Base-by-base conservation (phyloP, 441 rosid genomes). In the Gossypium davidsonii region DNA sequence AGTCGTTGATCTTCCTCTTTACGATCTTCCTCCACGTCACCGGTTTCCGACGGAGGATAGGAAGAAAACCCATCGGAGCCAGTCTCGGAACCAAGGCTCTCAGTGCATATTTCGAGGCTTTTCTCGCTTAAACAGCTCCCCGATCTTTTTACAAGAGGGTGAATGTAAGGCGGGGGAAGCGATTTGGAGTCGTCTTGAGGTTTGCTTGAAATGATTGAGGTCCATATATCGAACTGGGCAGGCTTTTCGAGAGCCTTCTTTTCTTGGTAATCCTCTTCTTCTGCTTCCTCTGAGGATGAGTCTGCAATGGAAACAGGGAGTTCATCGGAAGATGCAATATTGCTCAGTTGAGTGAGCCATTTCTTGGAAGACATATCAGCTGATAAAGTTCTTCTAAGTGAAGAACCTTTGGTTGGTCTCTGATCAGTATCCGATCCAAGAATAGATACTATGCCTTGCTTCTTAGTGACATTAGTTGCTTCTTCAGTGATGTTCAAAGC, bases 41-140 rank as follows among this genome's bases (percentile, higher is more conserved):
- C 76, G 3, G 76, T 84, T 79, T 90, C 96, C 1, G 96, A 88
- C 0, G 89, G 67, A 0, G 90, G 84, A 65, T 80, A 73, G 0
- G 90, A 88, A 46, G 97, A 86, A 80, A 90, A 91, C 28, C 79
- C 90, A 10, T 91, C 97, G 15, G 94, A 91, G 49, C 97, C 98
- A n/a, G 97, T 92, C 84, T 94, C 98, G 52, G 97, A 94, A 75
- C 98, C 97, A 11, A 94, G 97, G 76, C 95, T 90, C 79, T 94
- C 98, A 0, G 97, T 94, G 83, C 98, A 94, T 28, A 92, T 84
- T 48, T 88, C 72, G 57, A 94, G 96, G 79, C 97, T 94, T 80
- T 89, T 87, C 80, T 81, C 74, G 76, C 79, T 90, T 71, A 94
- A 78, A 15, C 85, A 83, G 52, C 92, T 87, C 7, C 86, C 57